These are phyloP conservation scores for Candida parachauliodes DNA, from an alignment of 805 yeast species.

Conservation along the genomic window DNA sequence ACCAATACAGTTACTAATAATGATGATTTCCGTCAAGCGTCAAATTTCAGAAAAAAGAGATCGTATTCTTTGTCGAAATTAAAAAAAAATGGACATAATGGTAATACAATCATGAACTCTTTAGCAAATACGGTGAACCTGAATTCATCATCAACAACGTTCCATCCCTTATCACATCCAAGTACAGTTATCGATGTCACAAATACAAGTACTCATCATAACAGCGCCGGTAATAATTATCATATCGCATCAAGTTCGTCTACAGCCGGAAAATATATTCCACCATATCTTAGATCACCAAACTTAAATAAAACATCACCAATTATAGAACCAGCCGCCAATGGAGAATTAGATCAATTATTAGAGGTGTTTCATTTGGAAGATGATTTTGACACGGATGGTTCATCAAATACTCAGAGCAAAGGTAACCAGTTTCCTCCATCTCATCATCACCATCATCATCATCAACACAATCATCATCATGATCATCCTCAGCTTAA, in stretches of 20 bases:
- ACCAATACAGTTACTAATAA: no score
- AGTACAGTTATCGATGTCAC: no score
- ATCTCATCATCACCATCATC: no score
- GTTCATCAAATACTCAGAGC: neutral
- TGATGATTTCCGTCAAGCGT: no score
- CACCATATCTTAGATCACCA: slow-evolving; percentile 42
- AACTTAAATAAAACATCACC: slow-evolving; percentile 26
- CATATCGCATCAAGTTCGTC: slow-evolving; percentile 5
- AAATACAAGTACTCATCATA: neutral
- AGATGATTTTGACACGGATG: slow-evolving; percentile 28
- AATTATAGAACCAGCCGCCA: slow-evolving; percentile 23
- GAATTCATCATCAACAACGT: slow-evolving; percentile 5
- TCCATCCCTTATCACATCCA: slow-evolving; percentile 6
- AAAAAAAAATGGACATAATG: slow-evolving; percentile 4
- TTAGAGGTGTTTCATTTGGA: slow-evolving; percentile 42
- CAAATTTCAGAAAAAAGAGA: slow-evolving; percentile 20
- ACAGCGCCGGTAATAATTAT: neutral
- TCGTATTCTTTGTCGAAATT: slow-evolving; percentile 20
- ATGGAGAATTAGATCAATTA: slow-evolving; percentile 32
- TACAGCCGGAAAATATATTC: slow-evolving; percentile 33
- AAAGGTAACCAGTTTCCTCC: no score
- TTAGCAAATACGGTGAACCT: neutral
- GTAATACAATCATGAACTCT: neutral
- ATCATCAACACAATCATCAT: neutral
- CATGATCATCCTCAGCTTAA: neutral